Evolutionary conservation across 257 asterid genomes (phyloP).

Genomic region (Solanum piurae): DNA sequence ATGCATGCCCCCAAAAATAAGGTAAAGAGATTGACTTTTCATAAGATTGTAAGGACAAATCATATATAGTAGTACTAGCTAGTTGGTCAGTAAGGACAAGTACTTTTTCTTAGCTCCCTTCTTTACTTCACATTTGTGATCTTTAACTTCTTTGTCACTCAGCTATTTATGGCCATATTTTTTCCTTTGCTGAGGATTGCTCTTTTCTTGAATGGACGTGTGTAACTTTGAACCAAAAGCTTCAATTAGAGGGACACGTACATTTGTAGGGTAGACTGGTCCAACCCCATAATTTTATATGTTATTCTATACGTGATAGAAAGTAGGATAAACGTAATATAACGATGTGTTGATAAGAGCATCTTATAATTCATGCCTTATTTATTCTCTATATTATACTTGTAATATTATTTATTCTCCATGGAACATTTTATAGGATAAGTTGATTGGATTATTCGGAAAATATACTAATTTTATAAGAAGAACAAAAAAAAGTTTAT

Average conservation of each 20-base stretch:
- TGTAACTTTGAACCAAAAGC: conserved; percentile 1
- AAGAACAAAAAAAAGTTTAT: background rate
- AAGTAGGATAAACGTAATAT: background rate
- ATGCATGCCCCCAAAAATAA: background rate
- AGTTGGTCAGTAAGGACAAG: background rate
- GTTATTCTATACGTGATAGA: background rate
- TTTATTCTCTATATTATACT: background rate
- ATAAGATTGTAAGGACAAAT: conserved; percentile 22
- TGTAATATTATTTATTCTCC: background rate
- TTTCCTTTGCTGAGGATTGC: background rate
- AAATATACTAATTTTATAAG: background rate
- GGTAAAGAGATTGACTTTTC: conserved; percentile 28
- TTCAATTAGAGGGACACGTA: background rate
- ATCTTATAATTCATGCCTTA: background rate
- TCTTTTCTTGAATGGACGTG: background rate
- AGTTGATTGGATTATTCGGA: background rate
- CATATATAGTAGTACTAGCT: background rate
- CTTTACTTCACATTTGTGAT: background rate
- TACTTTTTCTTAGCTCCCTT: background rate
- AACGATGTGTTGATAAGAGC: background rate
- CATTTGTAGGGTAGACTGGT: background rate
- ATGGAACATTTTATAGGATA: background rate
- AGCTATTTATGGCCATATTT: background rate
- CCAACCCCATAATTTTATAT: background rate
- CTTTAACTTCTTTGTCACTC: background rate